Evolutionary conservation across 441 rosid genomes (phyloP).

Genomic region (Aleurites moluccanus): DNA sequence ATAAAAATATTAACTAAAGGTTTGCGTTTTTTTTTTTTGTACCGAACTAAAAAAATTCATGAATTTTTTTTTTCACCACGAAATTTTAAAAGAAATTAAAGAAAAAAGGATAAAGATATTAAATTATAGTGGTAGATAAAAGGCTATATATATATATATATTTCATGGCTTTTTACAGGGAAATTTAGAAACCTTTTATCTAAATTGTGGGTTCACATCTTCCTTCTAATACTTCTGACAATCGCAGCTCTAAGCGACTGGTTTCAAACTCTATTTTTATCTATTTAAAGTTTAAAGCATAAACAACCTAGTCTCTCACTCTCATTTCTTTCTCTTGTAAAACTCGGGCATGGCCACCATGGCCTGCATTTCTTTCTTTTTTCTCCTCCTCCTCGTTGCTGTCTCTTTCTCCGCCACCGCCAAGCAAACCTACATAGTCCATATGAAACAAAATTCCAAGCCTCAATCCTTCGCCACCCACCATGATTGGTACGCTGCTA

Average conservation of each 20-base stretch:
- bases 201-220: too few species aligned
- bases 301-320: not conserved
- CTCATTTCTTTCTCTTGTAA: conserved; percentile 1
- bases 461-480: conserved; percentile 57
- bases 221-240: not conserved
- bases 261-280: not conserved
- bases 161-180: too few species aligned
- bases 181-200: too few species aligned
- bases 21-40: too few species aligned
- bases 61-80: too few species aligned
- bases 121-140: too few species aligned
- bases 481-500: conserved; percentile 67
- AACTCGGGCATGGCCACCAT: conserved; percentile 32
- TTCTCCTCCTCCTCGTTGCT: conserved; percentile 25
- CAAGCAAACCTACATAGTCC: conserved; percentile 69
- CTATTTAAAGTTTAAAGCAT: not conserved
- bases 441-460: conserved; percentile 53
- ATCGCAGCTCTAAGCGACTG: conserved; percentile 14
- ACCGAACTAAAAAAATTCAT: too few species aligned
- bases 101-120: too few species aligned
- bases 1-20: too few species aligned
- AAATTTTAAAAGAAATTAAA: too few species aligned
- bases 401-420: conserved; percentile 25
- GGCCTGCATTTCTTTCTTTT: conserved; percentile 21
- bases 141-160: too few species aligned